Evolutionary conservation across 257 asterid species (phyloP), one percentile per base, ranked within the genome.

Genomic region (Linderniella brevidens): DNA sequence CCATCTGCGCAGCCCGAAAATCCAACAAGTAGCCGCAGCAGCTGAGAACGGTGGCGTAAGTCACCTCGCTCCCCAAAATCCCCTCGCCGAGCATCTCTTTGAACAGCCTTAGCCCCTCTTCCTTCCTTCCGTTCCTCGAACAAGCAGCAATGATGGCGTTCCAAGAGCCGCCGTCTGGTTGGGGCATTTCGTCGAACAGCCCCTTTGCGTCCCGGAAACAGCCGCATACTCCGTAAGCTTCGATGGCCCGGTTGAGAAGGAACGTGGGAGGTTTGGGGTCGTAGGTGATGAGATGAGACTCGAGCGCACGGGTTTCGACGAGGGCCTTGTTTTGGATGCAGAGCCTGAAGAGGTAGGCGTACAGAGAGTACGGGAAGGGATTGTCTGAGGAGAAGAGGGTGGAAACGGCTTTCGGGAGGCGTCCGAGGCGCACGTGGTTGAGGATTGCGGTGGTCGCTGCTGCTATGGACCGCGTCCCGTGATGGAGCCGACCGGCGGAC

Each of bases 111-210:
- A 79, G 32, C 25, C 73, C 80, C 41, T 64, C 69, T 17, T 15
- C 68, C 9, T 65, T 16, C 32, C 43, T 47, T 48, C 76, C 82
- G 38, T 72, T 75, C 43, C 62, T 67, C 15, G 94, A 59, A 57
- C 64, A 77, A 0, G 87, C 92, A 16, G 82, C 65, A 15, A 86
- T 64, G 59, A 79, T 56, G 12, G 94, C 81, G 39, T 82, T 86
- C 97, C 97, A 86, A 3, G 97, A 79, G 5, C 94, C 94, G 4
- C 90, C 94, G 35, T 79, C 82, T 69, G 82, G 62, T 8, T 15
- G 53, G 10, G 94, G 94, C 92, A 86, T 76, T 82, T 79, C 76
- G 42, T 80, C 87, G 58, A 81, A 85, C 78, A 85, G 62, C 10
- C 66, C 80, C 41, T 58, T 13, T 1, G 93, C 93, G 59, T 82